A percentile compares a stretch with the other conserved stretches of the same genome.
Evolutionary conservation across 2,329 filamentous ascomycete species (phyloP).

Genomic region (Cercospora berteroae): DNA sequence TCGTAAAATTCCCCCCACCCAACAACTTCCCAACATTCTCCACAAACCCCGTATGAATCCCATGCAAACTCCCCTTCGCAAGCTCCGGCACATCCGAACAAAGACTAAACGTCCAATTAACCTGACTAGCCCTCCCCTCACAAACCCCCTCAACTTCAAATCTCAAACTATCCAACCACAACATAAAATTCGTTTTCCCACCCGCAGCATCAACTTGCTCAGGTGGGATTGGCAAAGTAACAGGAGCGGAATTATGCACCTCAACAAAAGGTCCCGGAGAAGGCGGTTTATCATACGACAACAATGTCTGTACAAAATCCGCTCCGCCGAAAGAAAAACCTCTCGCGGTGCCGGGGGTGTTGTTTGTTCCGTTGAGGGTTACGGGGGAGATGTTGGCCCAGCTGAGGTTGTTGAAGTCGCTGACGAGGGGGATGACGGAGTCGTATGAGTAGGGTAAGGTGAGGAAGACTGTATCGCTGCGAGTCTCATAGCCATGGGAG

Average conservation of each 20-base stretch:
- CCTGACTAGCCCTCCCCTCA: slow-evolving; percentile 21
- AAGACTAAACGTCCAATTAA: slow-evolving; percentile 25
- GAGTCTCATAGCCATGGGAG: slow-evolving; percentile 16
- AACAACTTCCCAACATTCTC: slow-evolving; percentile 23
- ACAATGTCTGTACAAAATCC: slow-evolving; percentile 24
- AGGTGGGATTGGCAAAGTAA: background rate
- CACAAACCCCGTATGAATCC: slow-evolving; percentile 21
- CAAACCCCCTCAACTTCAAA: slow-evolving; percentile 19
- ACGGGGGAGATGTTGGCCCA: slow-evolving; percentile 20
- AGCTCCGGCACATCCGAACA: slow-evolving; percentile 24
- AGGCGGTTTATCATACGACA: slow-evolving; percentile 20
- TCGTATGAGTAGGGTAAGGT: slow-evolving; percentile 29
- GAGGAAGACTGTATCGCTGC: slow-evolving; percentile 20
- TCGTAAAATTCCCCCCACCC: slow-evolving; percentile 24
- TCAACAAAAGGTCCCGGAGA: slow-evolving; percentile 23
- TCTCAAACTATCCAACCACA: slow-evolving; percentile 11
- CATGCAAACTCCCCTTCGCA: slow-evolving; percentile 13
- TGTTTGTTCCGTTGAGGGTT: slow-evolving; percentile 23
- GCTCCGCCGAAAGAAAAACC: slow-evolving; percentile 22
- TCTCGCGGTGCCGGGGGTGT: slow-evolving; percentile 22
- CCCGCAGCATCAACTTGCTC: background rate
- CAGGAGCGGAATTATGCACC: slow-evolving; percentile 23
- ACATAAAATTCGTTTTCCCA: slow-evolving; percentile 18
- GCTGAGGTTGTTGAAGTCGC: slow-evolving; percentile 27
- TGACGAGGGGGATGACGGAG: slow-evolving; percentile 26